Percentiles rank a stretch among this genome's conserved stretches.
Evolutionary conservation across 106 monocot genomes (phyloP).

Genomic region (Acanthochlamys bracteata): DNA sequence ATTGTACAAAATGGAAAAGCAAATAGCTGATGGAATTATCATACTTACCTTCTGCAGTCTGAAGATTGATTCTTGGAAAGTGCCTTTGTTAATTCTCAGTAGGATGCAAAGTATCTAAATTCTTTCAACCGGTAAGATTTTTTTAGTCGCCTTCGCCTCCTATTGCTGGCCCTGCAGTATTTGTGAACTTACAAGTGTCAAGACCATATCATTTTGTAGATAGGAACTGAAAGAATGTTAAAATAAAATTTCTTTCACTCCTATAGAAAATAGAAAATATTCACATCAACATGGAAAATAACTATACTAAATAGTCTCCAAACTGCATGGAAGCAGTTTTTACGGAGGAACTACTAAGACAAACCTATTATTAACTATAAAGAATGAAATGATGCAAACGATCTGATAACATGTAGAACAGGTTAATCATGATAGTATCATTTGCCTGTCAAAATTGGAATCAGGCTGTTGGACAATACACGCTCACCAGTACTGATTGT

Average conservation of each 20-base stretch:
- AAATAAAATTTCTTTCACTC: too few relatives aligned
- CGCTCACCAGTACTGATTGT: slow-evolving; percentile 86
- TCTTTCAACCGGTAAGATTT: slow-evolving; percentile 27
- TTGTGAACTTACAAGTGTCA: not conserved
- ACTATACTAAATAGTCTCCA: too few relatives aligned
- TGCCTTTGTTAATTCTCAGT: slow-evolving; percentile 10
- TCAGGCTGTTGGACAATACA: not conserved
- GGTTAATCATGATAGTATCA: too few relatives aligned
- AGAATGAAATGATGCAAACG: not conserved
- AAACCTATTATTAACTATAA: too few relatives aligned
- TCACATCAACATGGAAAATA: too few relatives aligned
- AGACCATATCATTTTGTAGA: not conserved
- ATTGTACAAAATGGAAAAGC: too few relatives aligned
- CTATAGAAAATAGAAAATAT: too few relatives aligned
- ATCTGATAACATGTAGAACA: too few relatives aligned
- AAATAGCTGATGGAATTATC: too few relatives aligned
- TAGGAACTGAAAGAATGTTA: too few relatives aligned
- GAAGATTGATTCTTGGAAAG: not conserved
- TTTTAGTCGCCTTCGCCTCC: slow-evolving; percentile 59
- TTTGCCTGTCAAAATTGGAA: not conserved
- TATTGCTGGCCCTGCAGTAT: slow-evolving; percentile 49
- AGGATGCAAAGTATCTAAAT: slow-evolving; percentile 12
- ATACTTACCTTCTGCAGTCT: not conserved
- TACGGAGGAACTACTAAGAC: too few relatives aligned
- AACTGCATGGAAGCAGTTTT: too few relatives aligned